Percentiles rank a stretch among this genome's conserved stretches.
These are phyloP conservation scores for Anaeromyces robustus DNA, from an alignment of 192 early-diverging fungal species.

Conservation along the genomic window DNA sequence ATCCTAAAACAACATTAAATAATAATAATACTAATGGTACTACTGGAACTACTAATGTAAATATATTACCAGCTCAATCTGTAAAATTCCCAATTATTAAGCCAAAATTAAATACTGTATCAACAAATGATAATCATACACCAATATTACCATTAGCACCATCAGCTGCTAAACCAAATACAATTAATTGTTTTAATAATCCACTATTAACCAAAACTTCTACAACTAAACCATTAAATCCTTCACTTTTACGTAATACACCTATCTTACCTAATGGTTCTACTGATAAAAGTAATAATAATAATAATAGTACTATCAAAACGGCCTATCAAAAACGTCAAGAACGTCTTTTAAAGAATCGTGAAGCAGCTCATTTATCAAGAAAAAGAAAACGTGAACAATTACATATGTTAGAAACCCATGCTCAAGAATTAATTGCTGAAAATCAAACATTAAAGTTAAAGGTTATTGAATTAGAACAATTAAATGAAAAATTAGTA, in stretches of 20 bases:
- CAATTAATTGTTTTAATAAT: background rate
- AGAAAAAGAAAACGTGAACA: constrained; percentile 85
- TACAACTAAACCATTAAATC: background rate
- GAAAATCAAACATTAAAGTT: constrained; percentile 47
- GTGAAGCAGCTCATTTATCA: constrained; percentile 69
- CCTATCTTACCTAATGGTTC: background rate
- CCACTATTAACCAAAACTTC: background rate
- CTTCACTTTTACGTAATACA: background rate
- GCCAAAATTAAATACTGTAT: background rate
- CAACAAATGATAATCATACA: background rate
- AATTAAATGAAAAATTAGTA: constrained; percentile 34
- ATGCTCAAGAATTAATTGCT: constrained; percentile 20
- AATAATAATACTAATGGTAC: background rate
- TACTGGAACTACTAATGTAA: background rate
- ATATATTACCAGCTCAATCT: background rate
- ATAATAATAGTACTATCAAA: background rate
- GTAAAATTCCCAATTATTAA: background rate
- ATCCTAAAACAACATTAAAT: too few species aligned
- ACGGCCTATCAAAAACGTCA: constrained; percentile 47
- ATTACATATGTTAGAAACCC: constrained; percentile 50
- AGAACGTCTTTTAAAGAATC: constrained; percentile 82
- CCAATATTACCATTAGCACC: background rate
- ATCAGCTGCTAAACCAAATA: background rate
- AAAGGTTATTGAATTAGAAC: constrained; percentile 37
- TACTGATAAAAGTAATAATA: background rate